Percentiles rank a stretch among this genome's conserved stretches.
phyloP scores from a whole-genome alignment of 257 asterid genomes.

The Cinchona pubescens region DNA sequence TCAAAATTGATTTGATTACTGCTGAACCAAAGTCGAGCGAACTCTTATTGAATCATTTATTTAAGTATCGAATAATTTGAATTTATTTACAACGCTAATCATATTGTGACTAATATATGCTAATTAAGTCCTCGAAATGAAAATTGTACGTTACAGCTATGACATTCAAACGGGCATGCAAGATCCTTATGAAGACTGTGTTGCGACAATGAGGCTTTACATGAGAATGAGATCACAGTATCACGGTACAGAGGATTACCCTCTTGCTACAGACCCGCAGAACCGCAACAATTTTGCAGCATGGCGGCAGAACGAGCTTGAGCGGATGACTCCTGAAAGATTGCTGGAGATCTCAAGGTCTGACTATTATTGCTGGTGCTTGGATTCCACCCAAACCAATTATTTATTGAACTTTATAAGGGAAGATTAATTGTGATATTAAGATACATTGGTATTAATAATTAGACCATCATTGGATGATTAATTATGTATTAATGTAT shows the following conservation, averaged over 20 bases:
- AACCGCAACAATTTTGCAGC: slow-evolving; percentile 67
- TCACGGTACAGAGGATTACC: slow-evolving; percentile 55
- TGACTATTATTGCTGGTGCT: slow-evolving; percentile 89
- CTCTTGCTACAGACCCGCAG: slow-evolving; percentile 64
- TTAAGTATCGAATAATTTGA: too few relatives aligned
- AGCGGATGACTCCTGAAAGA: slow-evolving; percentile 71
- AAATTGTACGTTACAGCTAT: slow-evolving; percentile 39
- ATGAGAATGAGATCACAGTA: slow-evolving; percentile 68
- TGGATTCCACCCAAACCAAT: slow-evolving; percentile 29
- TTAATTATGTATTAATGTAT: background rate
- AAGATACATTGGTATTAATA: background rate
- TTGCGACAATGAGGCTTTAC: slow-evolving; percentile 72
- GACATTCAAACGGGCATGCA: slow-evolving; percentile 77
- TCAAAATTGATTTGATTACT: too few relatives aligned
- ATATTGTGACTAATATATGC: background rate
- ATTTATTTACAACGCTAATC: too few relatives aligned
- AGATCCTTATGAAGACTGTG: slow-evolving; percentile 91
- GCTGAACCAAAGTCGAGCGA: too few relatives aligned
- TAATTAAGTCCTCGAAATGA: background rate
- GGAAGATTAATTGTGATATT: background rate
- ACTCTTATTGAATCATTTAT: too few relatives aligned
- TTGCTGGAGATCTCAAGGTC: slow-evolving; percentile 73
- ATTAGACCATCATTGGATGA: background rate
- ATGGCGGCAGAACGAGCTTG: slow-evolving; percentile 77
- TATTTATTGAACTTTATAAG: background rate